Evolutionary conservation across 2,329 filamentous ascomycete genomes (phyloP).

Genomic region (Epicoccum nigrum): DNA sequence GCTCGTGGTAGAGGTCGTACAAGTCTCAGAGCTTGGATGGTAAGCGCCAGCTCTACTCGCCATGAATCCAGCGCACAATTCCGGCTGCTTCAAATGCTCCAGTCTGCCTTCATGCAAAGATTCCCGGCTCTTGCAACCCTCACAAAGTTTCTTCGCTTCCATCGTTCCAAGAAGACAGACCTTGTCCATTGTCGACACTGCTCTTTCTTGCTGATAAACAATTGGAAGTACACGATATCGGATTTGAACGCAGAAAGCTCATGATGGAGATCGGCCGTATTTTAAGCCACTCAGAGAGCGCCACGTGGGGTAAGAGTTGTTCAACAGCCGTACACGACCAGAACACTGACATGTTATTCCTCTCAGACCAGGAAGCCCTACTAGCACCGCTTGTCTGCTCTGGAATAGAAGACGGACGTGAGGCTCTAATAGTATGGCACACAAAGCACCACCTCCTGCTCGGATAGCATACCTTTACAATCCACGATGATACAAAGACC

Average conservation of each 20-base stretch:
- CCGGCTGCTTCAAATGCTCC: slow-evolving; percentile 33
- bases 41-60: slow-evolving; percentile 45
- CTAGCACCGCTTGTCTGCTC: slow-evolving; percentile 5
- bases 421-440: slow-evolving; percentile 20
- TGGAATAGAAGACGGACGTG: background rate
- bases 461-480: slow-evolving; percentile 13
- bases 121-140: slow-evolving; percentile 20
- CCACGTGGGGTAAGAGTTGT: slow-evolving; percentile 45
- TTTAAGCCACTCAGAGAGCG: slow-evolving; percentile 51
- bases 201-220: too few relatives aligned
- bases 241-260: slow-evolving; percentile 20
- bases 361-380: slow-evolving; percentile 13
- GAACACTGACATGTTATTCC: slow-evolving; percentile 28
- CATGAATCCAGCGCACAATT: slow-evolving; percentile 21
- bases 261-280: slow-evolving; percentile 42
- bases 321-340: slow-evolving; percentile 25
- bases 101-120: slow-evolving; percentile 27
- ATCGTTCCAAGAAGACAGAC: too few relatives aligned
- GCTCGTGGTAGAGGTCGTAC: slow-evolving; percentile 36
- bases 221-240: slow-evolving; percentile 2
- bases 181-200: too few relatives aligned
- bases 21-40: slow-evolving; percentile 32
- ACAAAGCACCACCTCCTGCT: slow-evolving; percentile 24
- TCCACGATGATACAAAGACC: too few relatives aligned
- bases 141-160: background rate